Percentiles rank a stretch among this genome's conserved stretches.
Conservation (phyloP, 2,329 filamentous ascomycete species). For the Didymella arachidicola region DNA sequence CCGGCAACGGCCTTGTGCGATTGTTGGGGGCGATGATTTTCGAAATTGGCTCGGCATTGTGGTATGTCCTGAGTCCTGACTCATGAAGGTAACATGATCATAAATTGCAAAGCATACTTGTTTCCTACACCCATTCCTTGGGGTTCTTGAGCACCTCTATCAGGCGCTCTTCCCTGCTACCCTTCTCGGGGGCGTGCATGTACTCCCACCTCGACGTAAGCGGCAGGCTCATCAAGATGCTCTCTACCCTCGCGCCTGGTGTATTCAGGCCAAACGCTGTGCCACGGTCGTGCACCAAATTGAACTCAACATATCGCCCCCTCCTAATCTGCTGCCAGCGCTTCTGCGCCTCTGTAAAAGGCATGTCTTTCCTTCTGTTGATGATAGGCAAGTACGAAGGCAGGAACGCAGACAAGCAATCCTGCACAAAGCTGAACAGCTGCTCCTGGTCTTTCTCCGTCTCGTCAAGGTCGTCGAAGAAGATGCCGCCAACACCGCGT, state of each 20-base stretch:
- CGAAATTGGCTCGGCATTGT: background rate
- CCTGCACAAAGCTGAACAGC: constrained; percentile 86
- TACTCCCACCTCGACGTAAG: constrained; percentile 94
- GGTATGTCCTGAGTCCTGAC: background rate
- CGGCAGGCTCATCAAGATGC: constrained; percentile 96
- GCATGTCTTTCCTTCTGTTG: constrained; percentile 87
- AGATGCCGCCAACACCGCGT: constrained; percentile 92
- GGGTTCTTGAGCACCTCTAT: constrained; percentile 73
- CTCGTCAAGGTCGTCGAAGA: constrained; percentile 96
- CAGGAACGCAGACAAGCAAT: constrained; percentile 84
- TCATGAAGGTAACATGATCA: background rate
- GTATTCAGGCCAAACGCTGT: constrained; percentile 95
- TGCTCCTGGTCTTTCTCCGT: constrained; percentile 86
- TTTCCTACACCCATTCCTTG: constrained; percentile 62
- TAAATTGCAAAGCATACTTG: constrained; percentile 10
- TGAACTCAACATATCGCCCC: constrained; percentile 98
- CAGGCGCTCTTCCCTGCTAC: constrained; percentile 79
- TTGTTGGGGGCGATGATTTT: background rate
- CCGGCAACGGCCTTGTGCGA: background rate
- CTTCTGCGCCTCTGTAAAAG: constrained; percentile 84
- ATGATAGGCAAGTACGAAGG: constrained; percentile 92
- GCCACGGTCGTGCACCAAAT: constrained; percentile 93
- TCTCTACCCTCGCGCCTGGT: constrained; percentile 89
- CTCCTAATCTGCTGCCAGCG: constrained; percentile 95
- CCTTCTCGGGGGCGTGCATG: constrained; percentile 84